Conservation (phyloP, 768 basidiomycete genomes). For the Auricularia cornea region DNA sequence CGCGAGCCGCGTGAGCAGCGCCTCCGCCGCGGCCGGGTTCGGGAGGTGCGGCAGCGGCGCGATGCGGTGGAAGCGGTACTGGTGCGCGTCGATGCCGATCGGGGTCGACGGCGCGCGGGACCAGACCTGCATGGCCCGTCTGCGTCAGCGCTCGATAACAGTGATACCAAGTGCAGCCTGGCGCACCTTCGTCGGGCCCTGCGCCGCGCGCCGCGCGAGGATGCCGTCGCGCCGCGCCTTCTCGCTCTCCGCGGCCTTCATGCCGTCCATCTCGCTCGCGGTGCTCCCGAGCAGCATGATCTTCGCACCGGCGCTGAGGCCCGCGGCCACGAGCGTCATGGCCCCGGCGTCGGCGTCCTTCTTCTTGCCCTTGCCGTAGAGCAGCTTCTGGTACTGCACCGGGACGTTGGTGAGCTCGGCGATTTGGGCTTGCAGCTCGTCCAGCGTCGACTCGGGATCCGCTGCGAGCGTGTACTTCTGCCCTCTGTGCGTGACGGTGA, state of each 20-base stretch:
- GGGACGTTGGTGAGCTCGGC: conserved; percentile 63
- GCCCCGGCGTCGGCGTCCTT: conserved; percentile 19
- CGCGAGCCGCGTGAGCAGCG: conserved; percentile 48
- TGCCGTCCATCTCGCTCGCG: conserved; percentile 41
- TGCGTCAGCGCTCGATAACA: neutral
- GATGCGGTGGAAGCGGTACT: conserved; percentile 60
- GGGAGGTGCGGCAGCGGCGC: conserved; percentile 58
- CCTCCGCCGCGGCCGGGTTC: conserved; percentile 45
- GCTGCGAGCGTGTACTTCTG: conserved; percentile 36
- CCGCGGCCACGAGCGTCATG: conserved; percentile 33
- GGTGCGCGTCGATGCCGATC: no score
- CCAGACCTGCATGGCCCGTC: conserved; percentile 20
- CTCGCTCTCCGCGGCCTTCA: conserved; percentile 52
- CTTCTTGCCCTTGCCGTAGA: conserved; percentile 59
- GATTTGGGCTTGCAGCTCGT: conserved; percentile 39
- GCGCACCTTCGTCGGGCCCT: conserved; percentile 53
- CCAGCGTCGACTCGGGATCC: conserved; percentile 42
- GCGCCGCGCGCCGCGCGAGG: conserved; percentile 48
- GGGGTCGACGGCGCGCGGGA: conserved; percentile 36
- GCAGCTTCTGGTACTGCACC: conserved; percentile 56
- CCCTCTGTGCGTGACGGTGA: conserved; percentile 8
- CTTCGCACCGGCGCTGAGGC: conserved; percentile 58
- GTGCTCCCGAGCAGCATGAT: conserved; percentile 68
- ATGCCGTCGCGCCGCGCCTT: conserved; percentile 49
- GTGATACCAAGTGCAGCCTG: conserved; percentile 5